Conservation (phyloP, 23 red algal species). For the Gracilaria vermiculophylla region DNA sequence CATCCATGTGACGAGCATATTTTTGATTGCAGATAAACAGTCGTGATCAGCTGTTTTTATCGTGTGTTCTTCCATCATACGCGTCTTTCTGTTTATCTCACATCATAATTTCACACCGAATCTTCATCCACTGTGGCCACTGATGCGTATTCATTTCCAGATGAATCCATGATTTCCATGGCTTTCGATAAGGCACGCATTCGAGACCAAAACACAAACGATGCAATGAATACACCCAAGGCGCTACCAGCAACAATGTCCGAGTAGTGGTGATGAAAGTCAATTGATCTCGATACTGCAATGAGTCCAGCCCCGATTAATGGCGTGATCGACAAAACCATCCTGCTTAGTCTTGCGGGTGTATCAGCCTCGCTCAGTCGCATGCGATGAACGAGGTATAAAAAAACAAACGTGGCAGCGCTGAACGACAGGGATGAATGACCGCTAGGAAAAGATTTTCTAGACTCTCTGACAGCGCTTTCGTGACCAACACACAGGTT, state of each 20-base stretch:
- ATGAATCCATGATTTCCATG: background rate
- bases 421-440: slow-evolving; percentile 70
- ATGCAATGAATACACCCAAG: slow-evolving; percentile 30
- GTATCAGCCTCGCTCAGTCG: background rate
- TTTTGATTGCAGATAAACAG: background rate
- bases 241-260: slow-evolving; percentile 66
- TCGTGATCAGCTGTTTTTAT: background rate
- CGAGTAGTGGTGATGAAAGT: slow-evolving; percentile 77
- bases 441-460: slow-evolving; percentile 87
- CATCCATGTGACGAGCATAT: background rate
- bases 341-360: slow-evolving; percentile 4
- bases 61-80: background rate
- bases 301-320: slow-evolving; percentile 38
- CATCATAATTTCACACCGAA: background rate
- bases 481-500: slow-evolving; percentile 56
- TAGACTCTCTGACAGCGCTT: slow-evolving; percentile 65
- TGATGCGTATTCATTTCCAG: background rate
- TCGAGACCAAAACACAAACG: slow-evolving; percentile 33
- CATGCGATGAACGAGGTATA: slow-evolving; percentile 30
- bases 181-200: background rate
- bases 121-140: background rate
- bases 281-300: slow-evolving; percentile 55
- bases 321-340: background rate
- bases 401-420: slow-evolving; percentile 46
- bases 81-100: background rate